A percentile compares a stretch with the other conserved stretches of the same genome.
phyloP scores from a whole-genome alignment of 2,329 filamentous ascomycete species.

The Neonectria sp. region DNA sequence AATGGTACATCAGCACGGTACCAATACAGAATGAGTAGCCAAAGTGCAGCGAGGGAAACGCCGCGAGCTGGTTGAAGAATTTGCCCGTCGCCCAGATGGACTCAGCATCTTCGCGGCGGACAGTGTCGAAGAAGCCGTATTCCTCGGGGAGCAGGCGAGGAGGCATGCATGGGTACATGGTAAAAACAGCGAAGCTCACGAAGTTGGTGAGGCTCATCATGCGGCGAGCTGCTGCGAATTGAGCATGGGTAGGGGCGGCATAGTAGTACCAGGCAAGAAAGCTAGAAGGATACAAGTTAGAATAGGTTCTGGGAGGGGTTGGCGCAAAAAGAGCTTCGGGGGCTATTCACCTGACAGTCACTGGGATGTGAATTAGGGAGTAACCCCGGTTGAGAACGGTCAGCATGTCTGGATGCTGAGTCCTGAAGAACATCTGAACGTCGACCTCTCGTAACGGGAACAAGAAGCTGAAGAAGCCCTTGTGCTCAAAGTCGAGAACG shows the following conservation, averaged over 20 bases:
- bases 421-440: constrained; percentile 71
- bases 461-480: constrained; percentile 63
- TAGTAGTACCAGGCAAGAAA: constrained; percentile 77
- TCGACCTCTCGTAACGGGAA: constrained; percentile 67
- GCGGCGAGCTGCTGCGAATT: constrained; percentile 55
- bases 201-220: constrained; percentile 69
- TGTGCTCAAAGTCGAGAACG: constrained; percentile 69
- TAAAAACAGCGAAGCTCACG: constrained; percentile 68
- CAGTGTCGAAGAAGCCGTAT: constrained; percentile 72
- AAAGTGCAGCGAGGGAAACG: constrained; percentile 72
- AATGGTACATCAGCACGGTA: constrained; percentile 67
- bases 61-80: constrained; percentile 71
- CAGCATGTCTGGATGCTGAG: constrained; percentile 66
- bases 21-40: constrained; percentile 70
- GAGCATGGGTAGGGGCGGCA: constrained; percentile 60
- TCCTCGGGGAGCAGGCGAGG: constrained; percentile 69
- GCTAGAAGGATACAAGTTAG: constrained; percentile 49
- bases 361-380: constrained; percentile 73
- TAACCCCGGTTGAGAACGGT: constrained; percentile 72
- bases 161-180: constrained; percentile 71
- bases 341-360: constrained; percentile 66
- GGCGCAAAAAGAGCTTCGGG: neutral
- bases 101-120: constrained; percentile 60
- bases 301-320: constrained; percentile 30
- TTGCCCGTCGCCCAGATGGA: constrained; percentile 76